Base-by-base conservation (phyloP, 2,329 filamentous ascomycete genomes). In the Fusarium paranaense region DNA sequence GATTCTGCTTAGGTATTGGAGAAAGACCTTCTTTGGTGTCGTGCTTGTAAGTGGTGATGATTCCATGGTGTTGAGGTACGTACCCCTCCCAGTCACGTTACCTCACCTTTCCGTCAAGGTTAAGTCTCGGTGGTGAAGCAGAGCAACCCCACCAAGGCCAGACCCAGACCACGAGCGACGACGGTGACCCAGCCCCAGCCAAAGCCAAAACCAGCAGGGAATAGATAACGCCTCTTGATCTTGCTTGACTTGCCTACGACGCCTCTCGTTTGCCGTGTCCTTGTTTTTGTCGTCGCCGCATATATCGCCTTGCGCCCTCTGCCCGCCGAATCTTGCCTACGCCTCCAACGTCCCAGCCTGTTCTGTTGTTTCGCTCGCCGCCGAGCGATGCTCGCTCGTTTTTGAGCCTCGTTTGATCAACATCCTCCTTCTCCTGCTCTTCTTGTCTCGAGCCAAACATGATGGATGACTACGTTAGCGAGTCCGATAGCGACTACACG, bases 401-500 rank as follows among this genome's bases (percentile, higher is more conserved):
- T 66, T 64, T 78, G 73, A 79, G 76, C 71, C 67, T 52, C 68
- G 67, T 64, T 61, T 54, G 47, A 64, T 67, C 73, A 72, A 71
- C 71, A 65, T 60, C 40, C 54, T 67, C 60, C 32, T 42, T 68
- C 62, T 45, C 22, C 47, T 62, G 32, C 59, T 57, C 63, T 58
- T 62, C 35, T 65, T 54, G 25, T 64, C 42, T 47, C 47, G 69
- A 58, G 67, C 65, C 74, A 66, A 73, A 63, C 72, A 86, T 82
- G 79, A 98, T 98, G 97, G 97, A 98, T 83, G 96, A 98, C 85
- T 98, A 97, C 85, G 95, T 95, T 76, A 98, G 95, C 82, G 97
- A 99, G 85, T 97, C 95, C 14, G 97, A 99, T 82, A 98, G 95
- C 85, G 97, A 99, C 86, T 99, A 98, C 83, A 98, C 97, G 58